These are phyloP conservation scores for Sordaria brevicollis DNA, from an alignment of 495 filamentous ascomycete genomes.

Conservation along the genomic window DNA sequence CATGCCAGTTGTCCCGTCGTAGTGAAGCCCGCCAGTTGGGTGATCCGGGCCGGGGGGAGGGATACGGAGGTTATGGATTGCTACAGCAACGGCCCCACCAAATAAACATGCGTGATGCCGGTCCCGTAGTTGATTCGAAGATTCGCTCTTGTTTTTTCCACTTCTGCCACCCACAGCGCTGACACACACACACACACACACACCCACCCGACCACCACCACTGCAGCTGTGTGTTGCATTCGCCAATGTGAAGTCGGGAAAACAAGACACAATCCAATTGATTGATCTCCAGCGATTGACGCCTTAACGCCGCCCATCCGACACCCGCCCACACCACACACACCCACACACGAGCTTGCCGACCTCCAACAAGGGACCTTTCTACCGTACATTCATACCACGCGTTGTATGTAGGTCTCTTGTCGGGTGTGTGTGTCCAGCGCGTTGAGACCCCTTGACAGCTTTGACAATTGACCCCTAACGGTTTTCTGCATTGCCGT, in stretches of 20 bases:
- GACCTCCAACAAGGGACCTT: background rate
- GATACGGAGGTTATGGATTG: background rate
- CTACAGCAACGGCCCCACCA: constrained; percentile 10
- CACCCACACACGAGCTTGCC: background rate
- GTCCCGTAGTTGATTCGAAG: background rate
- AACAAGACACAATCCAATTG: background rate
- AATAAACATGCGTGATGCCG: constrained; percentile 3
- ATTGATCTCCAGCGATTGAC: background rate
- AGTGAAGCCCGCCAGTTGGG: background rate
- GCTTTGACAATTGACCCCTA: background rate
- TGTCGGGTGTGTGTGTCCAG: background rate
- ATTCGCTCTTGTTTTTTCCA: background rate
- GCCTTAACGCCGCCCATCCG: background rate
- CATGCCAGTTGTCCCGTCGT: background rate
- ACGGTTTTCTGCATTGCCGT: background rate
- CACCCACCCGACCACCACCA: too few species aligned
- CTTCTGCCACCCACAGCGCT: background rate
- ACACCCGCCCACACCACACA: too few species aligned
- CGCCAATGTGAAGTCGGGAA: background rate
- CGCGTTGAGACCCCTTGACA: background rate
- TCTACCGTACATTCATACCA: too few species aligned
- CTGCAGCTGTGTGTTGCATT: background rate
- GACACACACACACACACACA: too few species aligned
- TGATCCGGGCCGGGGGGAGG: background rate
- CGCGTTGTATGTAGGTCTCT: background rate